Percentiles rank a stretch among this genome's conserved stretches.
phyloP scores from a whole-genome alignment of 2,329 filamentous ascomycete genomes.

The Uncinocarpus reesii region DNA sequence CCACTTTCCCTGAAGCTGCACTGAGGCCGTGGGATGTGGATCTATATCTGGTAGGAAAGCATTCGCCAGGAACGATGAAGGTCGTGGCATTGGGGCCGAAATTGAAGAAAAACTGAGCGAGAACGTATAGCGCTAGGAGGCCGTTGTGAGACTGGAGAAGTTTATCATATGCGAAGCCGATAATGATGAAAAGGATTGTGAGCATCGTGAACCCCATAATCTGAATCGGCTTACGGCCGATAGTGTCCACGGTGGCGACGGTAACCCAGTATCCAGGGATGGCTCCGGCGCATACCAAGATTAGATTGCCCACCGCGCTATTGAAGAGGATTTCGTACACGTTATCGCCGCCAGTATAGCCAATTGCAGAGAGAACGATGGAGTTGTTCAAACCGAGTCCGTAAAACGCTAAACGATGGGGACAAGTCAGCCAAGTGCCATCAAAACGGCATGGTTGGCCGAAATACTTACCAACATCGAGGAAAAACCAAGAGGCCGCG shows the following conservation, averaged over 20 bases:
- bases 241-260: conserved; percentile 60
- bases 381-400: conserved; percentile 67
- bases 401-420: conserved; percentile 47
- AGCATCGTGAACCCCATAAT: conserved; percentile 52
- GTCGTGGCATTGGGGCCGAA: conserved; percentile 51
- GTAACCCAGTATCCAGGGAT: conserved; percentile 77
- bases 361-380: conserved; percentile 60
- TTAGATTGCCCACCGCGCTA: conserved; percentile 67
- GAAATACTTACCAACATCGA: conserved; percentile 48
- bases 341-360: conserved; percentile 53
- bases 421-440: conserved; percentile 11
- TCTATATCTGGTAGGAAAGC: conserved; percentile 55
- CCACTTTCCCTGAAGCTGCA: conserved; percentile 57
- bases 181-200: conserved; percentile 51
- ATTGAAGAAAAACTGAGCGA: conserved; percentile 52
- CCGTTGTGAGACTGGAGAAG: conserved; percentile 31
- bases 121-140: conserved; percentile 52
- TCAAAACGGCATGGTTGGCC: neutral
- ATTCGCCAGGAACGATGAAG: conserved; percentile 54
- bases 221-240: conserved; percentile 70
- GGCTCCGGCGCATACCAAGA: conserved; percentile 66
- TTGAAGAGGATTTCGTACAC: conserved; percentile 63
- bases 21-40: conserved; percentile 57
- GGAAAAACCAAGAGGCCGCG: conserved; percentile 73
- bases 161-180: conserved; percentile 48